Evolutionary conservation across 176 grass and related monocot genomes (phyloP).

Genomic region (Eremochloa ophiuroides): DNA sequence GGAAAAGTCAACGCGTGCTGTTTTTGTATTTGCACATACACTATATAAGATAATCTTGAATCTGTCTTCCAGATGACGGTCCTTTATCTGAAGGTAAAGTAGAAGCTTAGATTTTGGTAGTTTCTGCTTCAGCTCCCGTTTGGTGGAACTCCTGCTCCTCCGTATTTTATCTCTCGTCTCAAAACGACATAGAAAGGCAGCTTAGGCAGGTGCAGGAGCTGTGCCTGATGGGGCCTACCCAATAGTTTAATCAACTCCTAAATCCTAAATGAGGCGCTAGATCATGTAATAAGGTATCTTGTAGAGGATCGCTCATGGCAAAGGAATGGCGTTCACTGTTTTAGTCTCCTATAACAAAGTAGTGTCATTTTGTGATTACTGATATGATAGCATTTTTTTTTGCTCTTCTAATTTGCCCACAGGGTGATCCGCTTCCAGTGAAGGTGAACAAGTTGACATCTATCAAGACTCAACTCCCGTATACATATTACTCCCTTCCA

Average conservation of each 20-base stretch:
- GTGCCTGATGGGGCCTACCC: background rate
- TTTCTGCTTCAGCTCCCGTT: background rate
- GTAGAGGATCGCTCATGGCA: background rate
- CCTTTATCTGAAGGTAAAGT: background rate
- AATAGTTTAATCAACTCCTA: background rate
- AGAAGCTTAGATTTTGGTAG: background rate
- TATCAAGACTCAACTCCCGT: slow-evolving; percentile 52
- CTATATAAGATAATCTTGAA: background rate
- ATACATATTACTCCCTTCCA: slow-evolving; percentile 61
- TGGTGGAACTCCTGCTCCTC: background rate
- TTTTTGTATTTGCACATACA: background rate
- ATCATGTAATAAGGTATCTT: background rate
- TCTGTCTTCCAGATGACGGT: background rate
- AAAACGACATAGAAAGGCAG: background rate
- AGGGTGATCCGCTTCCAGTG: slow-evolving; percentile 43
- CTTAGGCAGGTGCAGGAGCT: background rate
- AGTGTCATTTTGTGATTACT: background rate
- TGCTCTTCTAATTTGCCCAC: background rate
- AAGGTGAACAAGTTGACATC: slow-evolving; percentile 67
- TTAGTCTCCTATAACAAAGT: background rate
- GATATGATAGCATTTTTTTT: slow-evolving; percentile 1
- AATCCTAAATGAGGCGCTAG: background rate
- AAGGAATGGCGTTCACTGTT: background rate
- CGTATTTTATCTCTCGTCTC: background rate
- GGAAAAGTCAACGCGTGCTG: background rate